Conservation (phyloP, 108 stramenopile species). For the Parietichytrium sp. region DNA sequence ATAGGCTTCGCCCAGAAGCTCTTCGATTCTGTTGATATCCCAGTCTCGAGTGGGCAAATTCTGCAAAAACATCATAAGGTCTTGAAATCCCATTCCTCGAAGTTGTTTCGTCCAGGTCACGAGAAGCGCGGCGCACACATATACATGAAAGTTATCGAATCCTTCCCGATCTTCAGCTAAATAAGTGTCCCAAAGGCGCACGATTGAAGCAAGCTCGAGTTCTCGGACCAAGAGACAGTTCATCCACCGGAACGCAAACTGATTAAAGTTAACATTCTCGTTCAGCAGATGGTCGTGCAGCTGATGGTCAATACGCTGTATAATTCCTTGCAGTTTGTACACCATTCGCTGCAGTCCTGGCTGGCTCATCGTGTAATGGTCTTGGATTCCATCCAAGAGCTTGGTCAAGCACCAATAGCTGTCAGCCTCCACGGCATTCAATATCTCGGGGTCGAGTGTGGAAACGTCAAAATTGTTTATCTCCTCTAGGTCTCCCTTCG, state of each 20-base stretch:
- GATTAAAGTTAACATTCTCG: conserved; percentile 71
- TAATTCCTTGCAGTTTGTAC: conserved; percentile 83
- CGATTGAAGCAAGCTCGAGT: conserved; percentile 72
- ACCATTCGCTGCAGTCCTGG: conserved; percentile 97
- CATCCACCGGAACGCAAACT: conserved; percentile 99
- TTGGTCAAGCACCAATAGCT: conserved; percentile 94
- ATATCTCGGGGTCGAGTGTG: conserved; percentile 39
- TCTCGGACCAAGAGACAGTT: conserved; percentile 94
- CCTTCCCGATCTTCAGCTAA: conserved; percentile 76
- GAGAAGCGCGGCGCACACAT: conserved; percentile 94
- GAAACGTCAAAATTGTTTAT: conserved; percentile 55
- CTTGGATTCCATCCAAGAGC: conserved; percentile 89
- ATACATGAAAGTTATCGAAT: conserved; percentile 95
- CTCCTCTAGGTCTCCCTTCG: conserved; percentile 63
- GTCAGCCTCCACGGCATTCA: conserved; percentile 82
- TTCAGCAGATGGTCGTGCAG: conserved; percentile 33
- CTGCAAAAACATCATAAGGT: conserved; percentile 91
- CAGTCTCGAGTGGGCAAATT: conserved; percentile 58
- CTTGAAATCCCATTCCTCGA: conserved; percentile 82
- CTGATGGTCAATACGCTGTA: conserved; percentile 76
- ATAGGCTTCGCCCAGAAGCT: conserved; percentile 59
- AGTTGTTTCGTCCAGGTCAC: conserved; percentile 82
- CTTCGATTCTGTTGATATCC: conserved; percentile 58
- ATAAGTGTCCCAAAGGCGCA: conserved; percentile 92
- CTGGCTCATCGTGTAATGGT: conserved; percentile 94